Conservation (phyloP, 768 basidiomycete genomes). For the Lepiota venenata region DNA sequence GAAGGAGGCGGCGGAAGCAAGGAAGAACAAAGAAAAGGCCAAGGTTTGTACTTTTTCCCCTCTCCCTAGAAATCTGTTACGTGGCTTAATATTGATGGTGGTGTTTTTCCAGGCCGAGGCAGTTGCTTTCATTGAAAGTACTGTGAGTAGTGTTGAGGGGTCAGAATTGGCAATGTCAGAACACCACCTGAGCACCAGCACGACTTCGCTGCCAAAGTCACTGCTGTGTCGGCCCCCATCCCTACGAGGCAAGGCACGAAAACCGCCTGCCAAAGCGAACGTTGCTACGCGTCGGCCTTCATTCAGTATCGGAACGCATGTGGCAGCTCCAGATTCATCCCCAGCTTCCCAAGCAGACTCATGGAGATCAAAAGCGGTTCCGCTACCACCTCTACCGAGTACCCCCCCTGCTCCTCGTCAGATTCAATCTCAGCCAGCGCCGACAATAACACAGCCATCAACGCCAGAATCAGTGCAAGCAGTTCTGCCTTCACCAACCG, state of each 20-base stretch:
- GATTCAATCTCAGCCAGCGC: slow-evolving; percentile 21
- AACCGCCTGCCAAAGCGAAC: slow-evolving; percentile 22
- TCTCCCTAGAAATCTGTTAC: not conserved
- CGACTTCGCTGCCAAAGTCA: slow-evolving; percentile 12
- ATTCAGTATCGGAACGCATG: slow-evolving; percentile 8
- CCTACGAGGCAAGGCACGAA: slow-evolving; percentile 19
- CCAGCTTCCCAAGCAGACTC: slow-evolving; percentile 47
- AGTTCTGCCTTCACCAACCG: not conserved
- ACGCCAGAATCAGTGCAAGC: not conserved
- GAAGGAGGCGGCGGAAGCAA: slow-evolving; percentile 6
- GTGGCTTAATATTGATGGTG: not conserved
- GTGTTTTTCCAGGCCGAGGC: slow-evolving; percentile 24
- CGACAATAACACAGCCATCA: slow-evolving; percentile 1
- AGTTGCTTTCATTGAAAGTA: slow-evolving; percentile 44
- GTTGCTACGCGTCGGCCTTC: slow-evolving; percentile 10
- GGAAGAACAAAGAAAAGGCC: slow-evolving; percentile 12
- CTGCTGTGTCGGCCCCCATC: slow-evolving; percentile 31
- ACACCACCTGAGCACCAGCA: slow-evolving; percentile 2
- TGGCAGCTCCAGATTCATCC: slow-evolving; percentile 15
- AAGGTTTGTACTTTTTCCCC: slow-evolving; percentile 1
- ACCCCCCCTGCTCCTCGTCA: slow-evolving; percentile 28
- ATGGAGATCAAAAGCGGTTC: slow-evolving; percentile 59
- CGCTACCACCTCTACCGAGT: slow-evolving; percentile 24
- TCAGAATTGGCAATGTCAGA: not conserved
- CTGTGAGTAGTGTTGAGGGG: slow-evolving; percentile 25